Evolutionary conservation across 345 rosid species (phyloP).

Genomic region (Sonneratia caseolaris): DNA sequence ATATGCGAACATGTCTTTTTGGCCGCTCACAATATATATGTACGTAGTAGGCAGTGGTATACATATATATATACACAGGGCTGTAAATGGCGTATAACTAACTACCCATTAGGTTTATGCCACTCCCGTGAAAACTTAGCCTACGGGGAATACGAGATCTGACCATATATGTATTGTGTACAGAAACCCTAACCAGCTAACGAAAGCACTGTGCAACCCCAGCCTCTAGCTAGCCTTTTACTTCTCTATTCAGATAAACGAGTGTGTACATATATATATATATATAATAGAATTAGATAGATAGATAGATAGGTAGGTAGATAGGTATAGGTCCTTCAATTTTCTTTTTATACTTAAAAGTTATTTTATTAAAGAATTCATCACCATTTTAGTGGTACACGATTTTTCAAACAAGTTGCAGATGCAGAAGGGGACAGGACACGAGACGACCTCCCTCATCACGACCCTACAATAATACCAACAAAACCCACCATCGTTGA

Average conservation of each 20-base stretch:
- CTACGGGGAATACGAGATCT: too few relatives aligned
- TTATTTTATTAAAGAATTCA: not conserved
- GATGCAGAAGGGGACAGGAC: not conserved
- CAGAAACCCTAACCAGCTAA: not conserved
- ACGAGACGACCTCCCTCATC: not conserved
- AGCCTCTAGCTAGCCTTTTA: not conserved
- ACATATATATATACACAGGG: too few relatives aligned
- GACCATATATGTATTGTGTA: too few relatives aligned
- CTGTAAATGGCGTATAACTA: too few relatives aligned
- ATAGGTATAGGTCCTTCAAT: too few relatives aligned
- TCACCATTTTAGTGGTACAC: not conserved
- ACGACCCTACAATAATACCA: not conserved
- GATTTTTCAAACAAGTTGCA: slow-evolving; percentile 3
- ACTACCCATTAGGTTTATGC: too few relatives aligned
- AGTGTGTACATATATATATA: too few relatives aligned
- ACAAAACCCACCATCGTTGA: slow-evolving; percentile 2
- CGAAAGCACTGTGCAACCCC: not conserved
- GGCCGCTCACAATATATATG: too few relatives aligned
- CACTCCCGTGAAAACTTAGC: too few relatives aligned
- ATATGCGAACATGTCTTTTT: too few relatives aligned
- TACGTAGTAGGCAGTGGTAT: too few relatives aligned
- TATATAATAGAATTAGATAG: not conserved
- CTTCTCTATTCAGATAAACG: not conserved
- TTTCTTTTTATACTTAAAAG: not conserved
- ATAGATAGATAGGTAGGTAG: too few relatives aligned